Base-by-base conservation (phyloP, 73 alveolate species). In the Paramecium caudatum region DNA sequence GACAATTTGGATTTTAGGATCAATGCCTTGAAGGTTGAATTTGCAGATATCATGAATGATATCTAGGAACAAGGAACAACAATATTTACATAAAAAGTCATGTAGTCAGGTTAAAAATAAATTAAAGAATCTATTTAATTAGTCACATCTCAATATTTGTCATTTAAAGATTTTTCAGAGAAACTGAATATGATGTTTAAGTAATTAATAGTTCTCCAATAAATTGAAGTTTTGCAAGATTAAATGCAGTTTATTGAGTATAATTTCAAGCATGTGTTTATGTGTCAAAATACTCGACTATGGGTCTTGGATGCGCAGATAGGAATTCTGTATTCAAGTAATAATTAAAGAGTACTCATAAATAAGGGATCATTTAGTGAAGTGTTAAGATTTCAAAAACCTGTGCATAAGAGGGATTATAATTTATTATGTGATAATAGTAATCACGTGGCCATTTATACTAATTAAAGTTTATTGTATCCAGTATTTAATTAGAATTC, bases 351-450 rank as follows among this genome's bases (percentile, higher is more conserved):
- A 74, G 88, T 43, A 33, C 21, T 74, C 36, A 41, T 43, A 3
- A 37, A 43, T 74, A 74, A 74, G 21, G 88, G 88, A 74, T 30
- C 88, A 7, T 74, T 74, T 43, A 45, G 69, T 74, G 88, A 74
- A 74, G 88, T 43, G 8, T 39, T 74, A n/a, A 16, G 65, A 74
- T 74, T 74, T 17, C 32, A 74, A 43, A 74, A 74, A 34, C 88
- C 70, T 39, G n/a, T 74, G 1, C 62, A 74, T 3, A 74, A 74
- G 43, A 5, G 70, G 0, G 88, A 74, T 43, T 74, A 41, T 74
- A 37, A 30, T 10, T 47, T 74, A 6, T 45, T 74, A 37, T 74
- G 62, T 41, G 69, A 43, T 1, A 41, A 43, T 21, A 74, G 69
- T 7, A 43, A 74, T 74, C 23, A 45, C 15, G 46, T 21, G 16